phyloP scores from a whole-genome alignment of 257 asterid species.

The Ajuga chamaepitys region DNA sequence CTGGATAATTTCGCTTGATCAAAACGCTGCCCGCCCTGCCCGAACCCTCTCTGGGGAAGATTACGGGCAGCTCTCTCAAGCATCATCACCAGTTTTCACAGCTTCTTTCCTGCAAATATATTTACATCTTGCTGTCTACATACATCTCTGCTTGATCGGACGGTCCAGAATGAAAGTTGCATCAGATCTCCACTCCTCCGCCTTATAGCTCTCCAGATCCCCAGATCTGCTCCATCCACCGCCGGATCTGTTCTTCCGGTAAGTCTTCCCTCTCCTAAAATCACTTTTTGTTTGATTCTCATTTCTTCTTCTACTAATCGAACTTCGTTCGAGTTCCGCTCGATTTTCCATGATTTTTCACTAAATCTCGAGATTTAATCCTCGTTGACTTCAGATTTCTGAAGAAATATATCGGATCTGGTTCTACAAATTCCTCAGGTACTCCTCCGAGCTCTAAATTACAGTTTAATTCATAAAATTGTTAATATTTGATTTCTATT shows the following conservation, averaged over 20 bases:
- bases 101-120: constrained; percentile 14
- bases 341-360: neutral
- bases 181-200: constrained; percentile 23
- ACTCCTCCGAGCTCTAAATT: neutral
- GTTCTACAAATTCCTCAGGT: neutral
- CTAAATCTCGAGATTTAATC: neutral
- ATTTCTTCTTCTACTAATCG: neutral
- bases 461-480: neutral
- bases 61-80: constrained; percentile 40
- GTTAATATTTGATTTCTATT: neutral
- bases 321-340: neutral
- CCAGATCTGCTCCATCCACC: constrained; percentile 30
- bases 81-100: constrained; percentile 16
- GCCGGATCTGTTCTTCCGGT: constrained; percentile 41
- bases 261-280: neutral
- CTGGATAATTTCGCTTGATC: constrained; percentile 16
- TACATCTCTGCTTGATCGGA: constrained; percentile 37
- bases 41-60: constrained; percentile 24
- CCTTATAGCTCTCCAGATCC: constrained; percentile 19
- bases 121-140: constrained; percentile 22
- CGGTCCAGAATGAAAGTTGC: constrained; percentile 41
- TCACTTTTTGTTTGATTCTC: neutral
- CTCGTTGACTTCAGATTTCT: constrained; percentile 11
- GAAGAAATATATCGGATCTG: neutral
- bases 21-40: constrained; percentile 43